Percentiles rank a stretch among this genome's conserved stretches.
Evolutionary conservation across 2,329 filamentous ascomycete genomes (phyloP).

Genomic region (Paecilomyces dactylethromorphus): DNA sequence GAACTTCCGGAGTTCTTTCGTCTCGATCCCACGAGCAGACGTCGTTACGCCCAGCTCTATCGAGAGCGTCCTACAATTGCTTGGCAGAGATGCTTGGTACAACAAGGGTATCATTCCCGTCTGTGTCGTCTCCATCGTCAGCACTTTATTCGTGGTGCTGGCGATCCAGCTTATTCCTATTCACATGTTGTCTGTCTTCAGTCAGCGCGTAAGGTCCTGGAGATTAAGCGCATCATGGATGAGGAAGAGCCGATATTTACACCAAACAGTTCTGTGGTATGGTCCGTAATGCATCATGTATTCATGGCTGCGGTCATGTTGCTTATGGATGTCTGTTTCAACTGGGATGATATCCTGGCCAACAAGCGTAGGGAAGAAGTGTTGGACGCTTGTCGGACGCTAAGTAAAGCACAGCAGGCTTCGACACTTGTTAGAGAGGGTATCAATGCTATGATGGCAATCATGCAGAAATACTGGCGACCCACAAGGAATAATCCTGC

Average conservation of each 20-base stretch:
- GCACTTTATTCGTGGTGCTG: conserved; percentile 32
- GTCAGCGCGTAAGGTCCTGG: conserved; percentile 32
- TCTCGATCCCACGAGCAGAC: conserved; percentile 23
- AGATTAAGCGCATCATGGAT: conserved; percentile 29
- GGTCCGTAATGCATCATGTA: conserved; percentile 32
- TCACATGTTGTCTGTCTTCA: conserved; percentile 31
- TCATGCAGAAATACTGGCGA: conserved; percentile 26
- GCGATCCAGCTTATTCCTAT: conserved; percentile 28
- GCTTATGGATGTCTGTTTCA: conserved; percentile 35
- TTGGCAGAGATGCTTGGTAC: conserved; percentile 29
- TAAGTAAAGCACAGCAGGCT: conserved; percentile 27
- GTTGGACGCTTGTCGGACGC: conserved; percentile 29
- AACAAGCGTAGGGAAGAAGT: conserved; percentile 31
- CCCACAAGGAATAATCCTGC: conserved; percentile 5
- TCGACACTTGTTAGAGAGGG: conserved; percentile 25
- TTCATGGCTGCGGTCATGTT: conserved; percentile 35
- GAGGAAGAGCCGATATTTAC: conserved; percentile 18
- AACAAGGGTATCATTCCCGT: conserved; percentile 29
- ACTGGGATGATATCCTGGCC: conserved; percentile 29
- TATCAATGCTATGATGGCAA: conserved; percentile 31
- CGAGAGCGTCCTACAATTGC: conserved; percentile 20
- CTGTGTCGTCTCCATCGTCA: conserved; percentile 34
- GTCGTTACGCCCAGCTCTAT: conserved; percentile 21
- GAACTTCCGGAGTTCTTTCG: conserved; percentile 31
- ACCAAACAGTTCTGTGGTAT: conserved; percentile 20